A percentile compares a stretch with the other conserved stretches of the same genome.
phyloP scores from a whole-genome alignment of 805 yeast species.

The Dipodascus geniculatus region DNA sequence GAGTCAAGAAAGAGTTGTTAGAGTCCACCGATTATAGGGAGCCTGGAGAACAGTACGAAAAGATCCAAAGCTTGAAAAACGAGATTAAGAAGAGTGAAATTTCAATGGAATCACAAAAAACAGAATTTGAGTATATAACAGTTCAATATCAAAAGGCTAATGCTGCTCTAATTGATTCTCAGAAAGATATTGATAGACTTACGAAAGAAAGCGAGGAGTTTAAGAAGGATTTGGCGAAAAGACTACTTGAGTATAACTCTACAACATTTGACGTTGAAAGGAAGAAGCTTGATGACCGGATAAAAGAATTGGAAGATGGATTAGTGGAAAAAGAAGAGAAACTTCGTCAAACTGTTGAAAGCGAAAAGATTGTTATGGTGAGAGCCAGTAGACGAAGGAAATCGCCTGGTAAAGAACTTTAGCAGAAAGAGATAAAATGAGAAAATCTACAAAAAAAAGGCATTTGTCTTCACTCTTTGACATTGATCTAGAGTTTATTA shows the following conservation, averaged over 20 bases:
- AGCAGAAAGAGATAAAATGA: too few species aligned
- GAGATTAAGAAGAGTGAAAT: conserved; percentile 34
- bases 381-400: conserved; percentile 1
- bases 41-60: conserved; percentile 30
- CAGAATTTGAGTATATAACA: conserved; percentile 49
- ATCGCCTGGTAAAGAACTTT: neutral
- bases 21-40: conserved; percentile 15
- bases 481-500: too few species aligned
- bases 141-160: conserved; percentile 21
- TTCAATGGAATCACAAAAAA: conserved; percentile 35
- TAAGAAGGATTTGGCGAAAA: conserved; percentile 16
- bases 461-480: too few species aligned
- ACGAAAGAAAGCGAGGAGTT: conserved; percentile 16
- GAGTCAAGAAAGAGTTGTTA: conserved; percentile 17
- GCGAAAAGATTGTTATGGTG: conserved; percentile 6
- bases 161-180: conserved; percentile 21
- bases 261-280: conserved; percentile 23
- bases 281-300: conserved; percentile 17
- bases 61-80: conserved; percentile 36
- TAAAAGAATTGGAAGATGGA: conserved; percentile 18
- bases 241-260: conserved; percentile 17
- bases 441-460: too few species aligned
- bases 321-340: conserved; percentile 23
- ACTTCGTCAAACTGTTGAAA: conserved; percentile 15
- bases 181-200: conserved; percentile 20